Conservation (phyloP, 225 moss, liverwort and hornwort species). For the Lunularia cruciata region DNA sequence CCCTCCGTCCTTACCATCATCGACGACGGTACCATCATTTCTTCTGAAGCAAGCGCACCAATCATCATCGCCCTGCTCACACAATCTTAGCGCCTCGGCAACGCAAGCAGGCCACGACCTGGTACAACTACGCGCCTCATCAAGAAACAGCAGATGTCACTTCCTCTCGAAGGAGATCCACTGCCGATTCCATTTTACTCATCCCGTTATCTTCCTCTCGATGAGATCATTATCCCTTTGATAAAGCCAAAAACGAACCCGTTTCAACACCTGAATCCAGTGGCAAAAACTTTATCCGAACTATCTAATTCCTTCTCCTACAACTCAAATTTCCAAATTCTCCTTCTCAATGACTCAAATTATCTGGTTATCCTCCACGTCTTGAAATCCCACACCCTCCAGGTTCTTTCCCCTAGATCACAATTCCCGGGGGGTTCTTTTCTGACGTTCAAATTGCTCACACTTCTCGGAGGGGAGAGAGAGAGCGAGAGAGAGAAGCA, state of each 20-base stretch:
- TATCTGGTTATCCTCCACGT: background rate
- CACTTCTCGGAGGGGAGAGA: background rate
- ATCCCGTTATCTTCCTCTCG: background rate
- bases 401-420: background rate
- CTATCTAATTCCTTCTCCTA: background rate
- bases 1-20: slow-evolving; percentile 15
- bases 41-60: background rate
- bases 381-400: background rate
- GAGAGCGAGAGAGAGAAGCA: background rate
- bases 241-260: background rate
- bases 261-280: background rate
- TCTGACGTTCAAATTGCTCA: background rate
- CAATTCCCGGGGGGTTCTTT: background rate
- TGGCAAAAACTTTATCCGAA: background rate
- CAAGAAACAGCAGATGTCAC: background rate
- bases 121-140: background rate
- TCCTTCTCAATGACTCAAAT: background rate
- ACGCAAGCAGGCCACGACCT: background rate
- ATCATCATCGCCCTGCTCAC: background rate
- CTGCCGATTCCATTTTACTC: slow-evolving; percentile 7
- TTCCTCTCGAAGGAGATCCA: background rate
- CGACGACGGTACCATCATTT: background rate
- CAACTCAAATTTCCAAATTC: background rate
- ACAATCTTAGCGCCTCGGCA: background rate
- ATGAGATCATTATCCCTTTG: background rate